A percentile compares a stretch with the other conserved stretches of the same genome.
Conservation (phyloP, 2,329 filamentous ascomycete species). For the Ophiostoma pallidulum region DNA sequence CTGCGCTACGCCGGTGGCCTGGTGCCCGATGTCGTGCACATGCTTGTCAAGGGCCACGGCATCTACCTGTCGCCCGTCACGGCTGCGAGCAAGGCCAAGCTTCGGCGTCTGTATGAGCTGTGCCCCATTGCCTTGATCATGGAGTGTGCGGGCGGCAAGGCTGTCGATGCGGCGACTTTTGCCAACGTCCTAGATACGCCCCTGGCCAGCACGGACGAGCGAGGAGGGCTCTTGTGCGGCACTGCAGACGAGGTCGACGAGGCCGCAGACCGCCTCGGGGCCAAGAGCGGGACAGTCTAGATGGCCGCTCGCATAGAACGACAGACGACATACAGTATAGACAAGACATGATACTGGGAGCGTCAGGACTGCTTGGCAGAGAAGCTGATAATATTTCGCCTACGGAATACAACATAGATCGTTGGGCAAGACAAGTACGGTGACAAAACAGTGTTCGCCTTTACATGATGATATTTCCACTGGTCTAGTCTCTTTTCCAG, state of each 20-base stretch:
- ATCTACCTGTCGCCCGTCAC: slow-evolving; percentile 52
- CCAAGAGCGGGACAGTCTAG: no score
- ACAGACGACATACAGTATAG: no score
- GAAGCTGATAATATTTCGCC: no score
- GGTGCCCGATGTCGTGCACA: slow-evolving; percentile 52
- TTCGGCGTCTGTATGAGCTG: slow-evolving; percentile 50
- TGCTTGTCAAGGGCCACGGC: slow-evolving; percentile 51
- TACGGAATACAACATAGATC: no score
- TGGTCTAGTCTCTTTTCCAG: no score
- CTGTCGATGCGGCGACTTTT: slow-evolving; percentile 40
- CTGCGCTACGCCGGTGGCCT: slow-evolving; percentile 51
- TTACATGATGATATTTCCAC: no score
- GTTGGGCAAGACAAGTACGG: no score
- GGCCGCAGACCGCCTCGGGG: not conserved
- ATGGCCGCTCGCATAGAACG: no score
- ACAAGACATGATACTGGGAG: no score
- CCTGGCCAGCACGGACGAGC: slow-evolving; percentile 37
- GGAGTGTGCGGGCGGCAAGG: slow-evolving; percentile 49
- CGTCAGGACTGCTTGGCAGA: no score
- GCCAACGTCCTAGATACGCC: slow-evolving; percentile 30
- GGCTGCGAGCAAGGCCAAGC: slow-evolving; percentile 41
- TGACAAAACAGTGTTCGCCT: no score
- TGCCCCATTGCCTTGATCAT: slow-evolving; percentile 50
- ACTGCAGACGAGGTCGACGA: slow-evolving; percentile 38
- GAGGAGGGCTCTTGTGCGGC: slow-evolving; percentile 41